These are phyloP conservation scores for Hanseniaspora sp. DNA, from an alignment of 1,139 yeast genomes.

Conservation along the genomic window DNA sequence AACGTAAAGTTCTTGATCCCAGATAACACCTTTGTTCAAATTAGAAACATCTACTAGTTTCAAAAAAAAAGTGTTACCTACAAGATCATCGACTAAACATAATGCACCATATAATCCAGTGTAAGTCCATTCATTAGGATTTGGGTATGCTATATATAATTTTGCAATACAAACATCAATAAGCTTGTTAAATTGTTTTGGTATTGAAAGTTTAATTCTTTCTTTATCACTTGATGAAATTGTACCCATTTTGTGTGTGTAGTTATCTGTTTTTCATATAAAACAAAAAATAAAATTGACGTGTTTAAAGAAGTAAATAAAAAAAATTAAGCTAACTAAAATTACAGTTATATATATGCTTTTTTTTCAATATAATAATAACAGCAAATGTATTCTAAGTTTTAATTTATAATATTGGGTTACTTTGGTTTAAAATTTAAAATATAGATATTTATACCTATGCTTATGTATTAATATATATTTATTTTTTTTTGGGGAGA, in stretches of 20 bases:
- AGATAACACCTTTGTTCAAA: constrained; percentile 62
- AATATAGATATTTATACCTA: no score
- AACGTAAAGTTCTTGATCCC: constrained; percentile 94
- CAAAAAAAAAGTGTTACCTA: constrained; percentile 85
- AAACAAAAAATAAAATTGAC: no score
- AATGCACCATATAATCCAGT: constrained; percentile 87
- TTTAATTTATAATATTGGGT: no score
- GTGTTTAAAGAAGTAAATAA: no score
- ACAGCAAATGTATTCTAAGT: no score
- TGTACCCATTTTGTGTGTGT: constrained; percentile 39
- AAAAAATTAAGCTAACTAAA: no score
- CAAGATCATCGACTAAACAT: constrained; percentile 77
- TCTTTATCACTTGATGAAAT: constrained; percentile 68
- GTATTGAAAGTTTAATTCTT: constrained; percentile 74
- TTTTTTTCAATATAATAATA: no score
- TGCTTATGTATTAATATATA: no score
- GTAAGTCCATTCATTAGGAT: constrained; percentile 67
- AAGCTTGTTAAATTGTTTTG: constrained; percentile 78
- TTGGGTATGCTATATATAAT: constrained; percentile 80
- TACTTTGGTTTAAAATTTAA: no score
- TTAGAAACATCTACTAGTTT: constrained; percentile 79
- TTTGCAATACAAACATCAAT: constrained; percentile 86
- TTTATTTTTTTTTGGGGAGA: no score
- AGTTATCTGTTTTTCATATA: no score
- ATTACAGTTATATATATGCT: no score